phyloP scores from a whole-genome alignment of 805 yeast genomes.

The Kazachstania martiniae region DNA sequence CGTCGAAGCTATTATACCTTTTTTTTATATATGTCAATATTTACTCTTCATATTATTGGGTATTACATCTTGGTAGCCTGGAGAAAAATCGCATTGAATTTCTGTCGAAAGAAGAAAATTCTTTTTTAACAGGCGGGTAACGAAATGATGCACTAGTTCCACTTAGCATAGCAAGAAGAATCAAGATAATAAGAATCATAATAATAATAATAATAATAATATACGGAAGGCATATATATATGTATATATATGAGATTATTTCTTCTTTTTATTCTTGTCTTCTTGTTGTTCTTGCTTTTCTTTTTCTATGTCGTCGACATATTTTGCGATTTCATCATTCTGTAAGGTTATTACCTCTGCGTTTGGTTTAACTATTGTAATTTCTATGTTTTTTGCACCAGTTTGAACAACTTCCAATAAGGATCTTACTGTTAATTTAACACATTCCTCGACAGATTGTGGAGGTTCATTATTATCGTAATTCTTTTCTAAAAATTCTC shows the following conservation, averaged over 20 bases:
- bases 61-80: too few species aligned
- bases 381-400: constrained; percentile 92
- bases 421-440: constrained; percentile 74
- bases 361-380: constrained; percentile 73
- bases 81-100: too few species aligned
- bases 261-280: constrained; percentile 46
- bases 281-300: constrained; percentile 78
- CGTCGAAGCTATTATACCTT: too few species aligned
- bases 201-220: not conserved
- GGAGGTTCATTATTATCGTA: constrained; percentile 49
- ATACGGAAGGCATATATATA: not conserved
- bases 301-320: constrained; percentile 74
- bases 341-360: constrained; percentile 46
- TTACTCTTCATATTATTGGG: too few species aligned
- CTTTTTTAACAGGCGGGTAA: too few species aligned
- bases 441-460: constrained; percentile 51
- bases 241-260: not conserved
- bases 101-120: too few species aligned
- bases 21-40: too few species aligned
- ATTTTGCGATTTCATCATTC: constrained; percentile 59
- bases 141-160: too few species aligned
- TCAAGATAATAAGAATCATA: not conserved
- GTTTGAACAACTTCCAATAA: constrained; percentile 94
- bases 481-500: constrained; percentile 89
- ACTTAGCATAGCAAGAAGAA: too few species aligned